Base-by-base conservation (phyloP, 169 alveolate species). In the Pseudocohnilembus persalinus region DNA sequence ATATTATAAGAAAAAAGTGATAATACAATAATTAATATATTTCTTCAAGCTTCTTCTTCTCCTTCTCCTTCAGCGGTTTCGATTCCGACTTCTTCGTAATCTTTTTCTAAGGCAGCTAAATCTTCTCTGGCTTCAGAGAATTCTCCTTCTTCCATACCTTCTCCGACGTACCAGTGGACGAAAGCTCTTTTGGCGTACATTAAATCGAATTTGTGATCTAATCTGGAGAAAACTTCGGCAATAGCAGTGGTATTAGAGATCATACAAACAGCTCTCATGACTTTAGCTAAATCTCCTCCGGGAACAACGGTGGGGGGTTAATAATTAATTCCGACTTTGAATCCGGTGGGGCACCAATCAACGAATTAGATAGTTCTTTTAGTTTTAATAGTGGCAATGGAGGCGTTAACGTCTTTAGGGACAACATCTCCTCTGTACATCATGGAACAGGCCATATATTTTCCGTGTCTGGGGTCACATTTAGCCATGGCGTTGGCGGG, bases 81-180 rank as follows among this genome's bases (percentile, higher is more conserved):
- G 83, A 97, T 94, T 31, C 99, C 99, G 29, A 98, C 99, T 92
- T 98, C 99, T 89, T 97, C 99, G 92, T 97, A 98, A 91, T 98
- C 99, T 91, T 98, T 98, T 93, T 98, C 99, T 68, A 98, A 95
- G 29, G 99, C 99, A 31, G 99, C 99, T 82, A 99, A 93, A 89
- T 99, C 99, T 89, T 98, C 99, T 80, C 99, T 96, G 73, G 99
- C 99, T 95, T 98, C 99, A 80, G 98, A 96, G 94, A 99, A 98
- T 89, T 98, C 99, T 29, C 99, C 99, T 92, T 98, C 99, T 93
- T 99, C 99, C 99, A 98, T 98, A 82, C 99, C 99, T 92, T 98
- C 99, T 35, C 99, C 99, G 81, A 98, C 99, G 91, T 96, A 99
- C 99, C 99, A 98, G 90, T 99, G 99, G 35, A 92, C 92, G 77